Base-by-base conservation (phyloP, 306 rosid genomes). In the Amphicarpaea edgeworthii region DNA sequence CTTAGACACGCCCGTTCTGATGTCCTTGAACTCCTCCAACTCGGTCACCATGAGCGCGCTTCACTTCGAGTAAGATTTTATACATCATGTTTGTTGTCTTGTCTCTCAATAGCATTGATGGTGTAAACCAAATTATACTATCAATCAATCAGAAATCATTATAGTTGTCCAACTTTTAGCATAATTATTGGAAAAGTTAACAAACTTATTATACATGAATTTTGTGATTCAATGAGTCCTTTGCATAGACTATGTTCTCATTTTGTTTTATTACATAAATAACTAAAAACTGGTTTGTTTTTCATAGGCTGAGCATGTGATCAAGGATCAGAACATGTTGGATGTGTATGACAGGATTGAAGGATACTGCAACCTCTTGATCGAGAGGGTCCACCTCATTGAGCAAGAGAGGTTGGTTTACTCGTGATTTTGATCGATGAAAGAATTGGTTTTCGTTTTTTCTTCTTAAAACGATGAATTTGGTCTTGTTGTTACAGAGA, bases 281-380 rank as follows among this genome's bases (percentile, higher is more conserved):
- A 28, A 28, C 32, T 28, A 5, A 28, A 2, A 28, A 40, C 43
- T 72, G 41, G 21, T 37, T 55, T 30, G 40, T 40, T 4, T 5
- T 77, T 16, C 26, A 58, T 77, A 95, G 98, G 96, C 80, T 63
- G 98, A 85, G 91, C 93, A 83, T 40, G 93, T 90, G 60, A 85
- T 95, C 12, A 90, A 89, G 86, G 98, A 95, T 30, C 97, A 89
- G 80, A 90, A 89, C 75, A 88, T 89, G 89, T 55, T 87, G 76
- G 95, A 92, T 73, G 92, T 87, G 75, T 88, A 82, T 66, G 93
- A 75, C 21, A 86, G 82, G 85, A 80, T 92, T 17, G 98, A 92
- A 83, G 79, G 91, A 10, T 95, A 89, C 21, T 86, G 87, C 84
- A 85, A 84, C 58, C 88, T 90, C 19, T 72, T 92, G 78, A 67